phyloP scores from a whole-genome alignment of 345 rosid species.

The Eucalyptus erythrocorys region DNA sequence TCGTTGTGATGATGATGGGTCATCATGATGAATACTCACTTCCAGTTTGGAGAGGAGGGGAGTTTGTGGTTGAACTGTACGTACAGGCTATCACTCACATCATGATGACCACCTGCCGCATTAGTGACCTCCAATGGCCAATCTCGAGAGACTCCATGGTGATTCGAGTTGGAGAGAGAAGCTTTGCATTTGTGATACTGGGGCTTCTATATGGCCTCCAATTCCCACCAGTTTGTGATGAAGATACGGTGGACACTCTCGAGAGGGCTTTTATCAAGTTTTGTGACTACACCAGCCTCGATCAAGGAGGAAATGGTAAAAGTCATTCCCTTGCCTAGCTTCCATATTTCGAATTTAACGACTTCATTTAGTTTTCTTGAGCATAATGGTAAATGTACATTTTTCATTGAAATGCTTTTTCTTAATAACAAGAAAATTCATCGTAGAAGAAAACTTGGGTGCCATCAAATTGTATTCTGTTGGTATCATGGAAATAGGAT shows the following conservation, averaged over 20 bases:
- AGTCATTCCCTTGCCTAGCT: not conserved
- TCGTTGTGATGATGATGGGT: not conserved
- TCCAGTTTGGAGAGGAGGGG: not conserved
- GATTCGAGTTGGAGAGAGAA: not conserved
- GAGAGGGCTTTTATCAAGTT: conserved; percentile 1
- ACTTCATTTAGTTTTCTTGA: not conserved
- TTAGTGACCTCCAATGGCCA: conserved; percentile 1
- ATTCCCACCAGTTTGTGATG: not conserved
- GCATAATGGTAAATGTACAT: not conserved
- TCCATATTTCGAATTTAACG: not conserved
- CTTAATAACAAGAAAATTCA: not conserved
- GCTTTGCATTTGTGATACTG: not conserved
- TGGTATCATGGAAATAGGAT: not conserved
- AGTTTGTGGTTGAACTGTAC: not conserved
- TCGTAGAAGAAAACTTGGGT: not conserved
- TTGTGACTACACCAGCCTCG: not conserved
- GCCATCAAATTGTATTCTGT: not conserved
- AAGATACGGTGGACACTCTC: not conserved
- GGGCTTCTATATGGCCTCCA: conserved; percentile 2
- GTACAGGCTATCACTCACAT: not conserved
- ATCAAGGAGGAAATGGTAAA: not conserved
- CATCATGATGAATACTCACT: not conserved
- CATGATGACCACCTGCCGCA: not conserved
- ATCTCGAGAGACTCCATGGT: conserved; percentile 1
- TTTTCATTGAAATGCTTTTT: not conserved